Evolutionary conservation across 306 rosid genomes (phyloP).

Genomic region (Gleditsia sinensis): DNA sequence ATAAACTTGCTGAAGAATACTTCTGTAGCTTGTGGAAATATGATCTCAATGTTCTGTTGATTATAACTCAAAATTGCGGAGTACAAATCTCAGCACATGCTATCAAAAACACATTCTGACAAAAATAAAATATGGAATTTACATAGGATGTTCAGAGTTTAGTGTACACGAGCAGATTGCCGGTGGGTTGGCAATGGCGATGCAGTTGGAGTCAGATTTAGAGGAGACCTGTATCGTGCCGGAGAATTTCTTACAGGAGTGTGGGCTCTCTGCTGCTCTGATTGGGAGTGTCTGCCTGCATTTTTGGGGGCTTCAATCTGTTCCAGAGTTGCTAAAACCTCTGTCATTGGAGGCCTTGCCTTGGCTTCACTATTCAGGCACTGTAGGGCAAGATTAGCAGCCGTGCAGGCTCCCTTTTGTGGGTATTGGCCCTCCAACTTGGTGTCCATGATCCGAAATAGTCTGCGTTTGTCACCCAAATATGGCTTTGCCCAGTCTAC

Average conservation of each 20-base stretch:
- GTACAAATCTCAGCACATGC: slow-evolving; percentile 31
- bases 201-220: slow-evolving; percentile 46
- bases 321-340: slow-evolving; percentile 65
- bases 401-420: slow-evolving; percentile 66
- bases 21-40: slow-evolving; percentile 25
- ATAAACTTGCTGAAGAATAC: slow-evolving; percentile 11
- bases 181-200: slow-evolving; percentile 59
- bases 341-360: slow-evolving; percentile 76
- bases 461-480: slow-evolving; percentile 70
- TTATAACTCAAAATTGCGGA: slow-evolving; percentile 28
- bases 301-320: slow-evolving; percentile 61
- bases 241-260: slow-evolving; percentile 42
- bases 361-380: slow-evolving; percentile 73
- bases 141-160: slow-evolving; percentile 30
- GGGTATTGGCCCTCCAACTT: slow-evolving; percentile 84
- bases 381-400: slow-evolving; percentile 66
- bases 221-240: slow-evolving; percentile 44
- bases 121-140: slow-evolving; percentile 35
- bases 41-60: slow-evolving; percentile 17
- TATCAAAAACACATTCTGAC: slow-evolving; percentile 24
- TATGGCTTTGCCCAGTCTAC: slow-evolving; percentile 89
- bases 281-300: slow-evolving; percentile 43
- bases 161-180: slow-evolving; percentile 47
- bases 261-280: slow-evolving; percentile 41
- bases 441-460: slow-evolving; percentile 90